phyloP scores from a whole-genome alignment of 768 basidiomycete genomes.

The Crepidotus variabilis region DNA sequence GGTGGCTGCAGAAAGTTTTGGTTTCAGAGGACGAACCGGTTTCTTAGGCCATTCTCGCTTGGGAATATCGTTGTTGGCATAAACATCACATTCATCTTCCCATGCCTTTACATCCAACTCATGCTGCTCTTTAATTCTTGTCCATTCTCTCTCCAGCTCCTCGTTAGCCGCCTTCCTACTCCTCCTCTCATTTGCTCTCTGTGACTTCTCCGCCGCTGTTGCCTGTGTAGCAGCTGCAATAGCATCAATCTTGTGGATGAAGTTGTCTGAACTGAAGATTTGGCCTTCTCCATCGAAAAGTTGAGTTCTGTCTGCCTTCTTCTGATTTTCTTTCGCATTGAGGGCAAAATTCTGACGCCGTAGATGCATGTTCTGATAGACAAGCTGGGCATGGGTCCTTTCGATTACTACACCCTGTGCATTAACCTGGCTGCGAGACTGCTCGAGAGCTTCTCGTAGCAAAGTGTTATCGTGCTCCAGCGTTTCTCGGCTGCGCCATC shows the following conservation, averaged over 20 bases:
- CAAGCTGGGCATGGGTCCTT: slow-evolving; percentile 18
- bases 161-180: slow-evolving; percentile 11
- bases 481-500: not conserved
- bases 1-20: slow-evolving; percentile 14
- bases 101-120: slow-evolving; percentile 7
- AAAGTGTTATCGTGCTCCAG: not conserved
- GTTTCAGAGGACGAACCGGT: slow-evolving; percentile 13
- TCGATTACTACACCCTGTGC: too few species aligned
- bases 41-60: slow-evolving; percentile 14
- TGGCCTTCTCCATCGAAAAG: slow-evolving; percentile 8
- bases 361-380: slow-evolving; percentile 15
- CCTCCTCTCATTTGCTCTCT: slow-evolving; percentile 3
- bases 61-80: slow-evolving; percentile 5
- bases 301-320: slow-evolving; percentile 4
- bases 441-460: slow-evolving; percentile 1
- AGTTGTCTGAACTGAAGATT: slow-evolving; percentile 4
- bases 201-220: slow-evolving; percentile 6
- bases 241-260: slow-evolving; percentile 2
- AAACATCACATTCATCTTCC: slow-evolving; percentile 11
- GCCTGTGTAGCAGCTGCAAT: slow-evolving; percentile 3
- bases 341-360: slow-evolving; percentile 11
- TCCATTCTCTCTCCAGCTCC: slow-evolving; percentile 11
- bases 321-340: slow-evolving; percentile 12
- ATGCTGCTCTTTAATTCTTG: slow-evolving; percentile 11
- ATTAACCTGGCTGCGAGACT: slow-evolving; percentile 1